Evolutionary conservation across 768 basidiomycete species (phyloP), one percentile per base, ranked within the genome.

Genomic region (Pholiota conissans): DNA sequence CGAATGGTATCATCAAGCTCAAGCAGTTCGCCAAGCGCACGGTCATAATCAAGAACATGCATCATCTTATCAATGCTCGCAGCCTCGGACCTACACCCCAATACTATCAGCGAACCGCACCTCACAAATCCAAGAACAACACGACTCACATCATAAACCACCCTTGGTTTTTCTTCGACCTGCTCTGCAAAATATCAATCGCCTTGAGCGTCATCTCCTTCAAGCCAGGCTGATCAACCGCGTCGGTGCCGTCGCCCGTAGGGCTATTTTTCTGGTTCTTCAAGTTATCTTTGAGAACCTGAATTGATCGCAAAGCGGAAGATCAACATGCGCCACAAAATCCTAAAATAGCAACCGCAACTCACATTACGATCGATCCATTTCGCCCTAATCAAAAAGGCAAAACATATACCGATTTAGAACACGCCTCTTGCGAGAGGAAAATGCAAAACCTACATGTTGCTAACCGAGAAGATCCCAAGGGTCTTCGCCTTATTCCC

Each of bases 21-120:
- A 27, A 79, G 65, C 6, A 79, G 69, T 37, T 79, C 78, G 34
- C 78, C 78, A 20, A 79, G 72, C 13, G 76, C 78, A 57, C 78
- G 76, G 49, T 77, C 76, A 57, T 79, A 79, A 49, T 79, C 78
- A 40, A 79, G 70, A 28, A 70, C 75, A 48, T 79, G 78, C 78
- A 79, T 79, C 77, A 77, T 77, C 76, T 79, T 79, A 56, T 79
- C 77, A 39, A 77, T 79, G 49, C 72, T 76, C 11, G 78, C 76
- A 61, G 76, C 78, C 61, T 79, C 77, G 18, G 76, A 74, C 69
- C 71, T 70, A 40, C 3, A 30, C 40, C 42, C 55, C 24, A 26
- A 10, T 30, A 47, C 26, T 13, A 49, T 27, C 24, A 29, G 49
- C 27, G 9, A 10, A n/a, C n/a, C n/a, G n/a, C n/a, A n/a, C n/a